Evolutionary conservation across 495 filamentous ascomycete genomes (phyloP).

Genomic region (Aspergillus steynii): DNA sequence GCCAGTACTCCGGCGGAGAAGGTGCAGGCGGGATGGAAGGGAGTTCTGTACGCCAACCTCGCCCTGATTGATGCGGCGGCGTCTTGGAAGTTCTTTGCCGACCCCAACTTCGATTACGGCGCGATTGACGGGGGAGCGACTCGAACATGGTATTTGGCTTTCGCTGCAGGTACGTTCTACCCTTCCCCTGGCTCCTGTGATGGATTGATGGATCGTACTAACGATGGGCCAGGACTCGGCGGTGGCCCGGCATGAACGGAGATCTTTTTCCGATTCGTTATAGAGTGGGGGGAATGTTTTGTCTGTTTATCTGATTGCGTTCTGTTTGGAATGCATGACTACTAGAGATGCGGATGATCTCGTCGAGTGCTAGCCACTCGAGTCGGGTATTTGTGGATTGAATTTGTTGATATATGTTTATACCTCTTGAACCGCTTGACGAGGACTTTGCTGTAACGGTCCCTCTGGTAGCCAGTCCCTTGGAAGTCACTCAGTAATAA

Average conservation of each 20-base stretch:
- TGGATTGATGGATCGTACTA: not conserved
- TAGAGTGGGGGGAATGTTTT: not conserved
- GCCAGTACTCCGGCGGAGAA: conserved; percentile 52
- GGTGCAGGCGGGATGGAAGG: conserved; percentile 77
- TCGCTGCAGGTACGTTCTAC: conserved; percentile 59
- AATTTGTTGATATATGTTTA: not conserved
- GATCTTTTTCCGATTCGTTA: not conserved
- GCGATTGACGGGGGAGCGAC: conserved; percentile 87
- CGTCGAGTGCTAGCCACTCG: not conserved
- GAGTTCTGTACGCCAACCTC: conserved; percentile 80
- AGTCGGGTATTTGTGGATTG: not conserved
- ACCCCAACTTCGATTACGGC: conserved; percentile 60
- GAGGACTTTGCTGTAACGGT: not conserved
- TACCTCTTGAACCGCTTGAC: not conserved
- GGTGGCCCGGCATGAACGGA: not conserved
- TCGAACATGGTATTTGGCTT: conserved; percentile 86
- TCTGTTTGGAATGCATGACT: not conserved
- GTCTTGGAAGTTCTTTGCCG: conserved; percentile 73
- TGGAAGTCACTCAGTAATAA: no score
- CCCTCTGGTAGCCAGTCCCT: no score
- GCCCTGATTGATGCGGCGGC: conserved; percentile 72
- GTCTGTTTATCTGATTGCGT: not conserved
- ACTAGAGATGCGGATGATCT: not conserved
- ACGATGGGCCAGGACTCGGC: not conserved
- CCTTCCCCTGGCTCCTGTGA: not conserved